Evolutionary conservation across 345 rosid genomes (phyloP), one percentile per base, ranked within the genome.

Genomic region (Eucalyptus cloeziana): DNA sequence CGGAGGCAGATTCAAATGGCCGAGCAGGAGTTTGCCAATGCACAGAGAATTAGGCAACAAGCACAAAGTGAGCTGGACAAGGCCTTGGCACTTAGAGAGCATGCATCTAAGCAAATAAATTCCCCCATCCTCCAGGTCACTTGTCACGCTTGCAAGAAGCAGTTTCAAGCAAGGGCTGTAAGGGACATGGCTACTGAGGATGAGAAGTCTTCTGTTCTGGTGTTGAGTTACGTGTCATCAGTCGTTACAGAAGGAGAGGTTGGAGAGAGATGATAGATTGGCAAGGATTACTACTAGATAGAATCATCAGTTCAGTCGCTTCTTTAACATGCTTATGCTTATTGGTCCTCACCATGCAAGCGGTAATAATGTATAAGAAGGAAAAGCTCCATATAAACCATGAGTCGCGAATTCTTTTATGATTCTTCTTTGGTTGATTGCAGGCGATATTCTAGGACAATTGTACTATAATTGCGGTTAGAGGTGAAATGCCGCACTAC

Each of bases 41-140:
- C 98, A 5, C 96, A 95, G 95, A 93, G 93, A 88, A 94, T 95
- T 52, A 93, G 99, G 88, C 95, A 95, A 86, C 95, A 94, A 87
- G 98, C 99, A 11, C 97, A 94, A 44, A 93, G 96, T 9, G 99
- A 97, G 92, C 80, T 97, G 4, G 95, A 94, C 54, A 97, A 94
- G 89, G 99, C 96, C 49, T 91, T 93, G 49, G 93, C 92, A 49
- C n/a, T 97, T 31, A 95, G 93, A 89, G 95, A 94, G 79, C 95
- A 92, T 79, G 96, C 99, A 64, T 91, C 92, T 14, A 96, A 94
- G 92, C 95, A 93, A 90, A 93, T 96, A 69, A 93, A 92, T 87
- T 93, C 97, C 45, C 92, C 98, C 44, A 92, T 97, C 86, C 91
- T 94, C 54, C 95, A 96, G 88, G 94, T 97, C 89, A 97, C 98